Evolutionary conservation across 2,329 filamentous ascomycete species (phyloP).

Genomic region (Penicillium sp.): DNA sequence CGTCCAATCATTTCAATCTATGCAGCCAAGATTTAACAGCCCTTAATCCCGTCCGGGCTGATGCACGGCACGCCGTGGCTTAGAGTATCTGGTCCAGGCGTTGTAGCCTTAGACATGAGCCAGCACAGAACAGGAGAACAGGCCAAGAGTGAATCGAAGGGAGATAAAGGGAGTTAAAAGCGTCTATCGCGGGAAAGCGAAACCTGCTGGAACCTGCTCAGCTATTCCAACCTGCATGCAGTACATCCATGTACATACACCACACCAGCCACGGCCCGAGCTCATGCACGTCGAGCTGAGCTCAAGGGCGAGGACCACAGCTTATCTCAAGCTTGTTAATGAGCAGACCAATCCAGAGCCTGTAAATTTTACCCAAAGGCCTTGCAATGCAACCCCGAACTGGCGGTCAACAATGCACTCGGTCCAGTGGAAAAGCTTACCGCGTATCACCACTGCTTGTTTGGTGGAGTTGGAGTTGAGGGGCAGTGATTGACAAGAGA

Average conservation of each 20-base stretch:
- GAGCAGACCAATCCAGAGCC: neutral
- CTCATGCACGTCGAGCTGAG: constrained; percentile 11
- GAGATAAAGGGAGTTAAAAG: neutral
- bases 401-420: constrained; percentile 13
- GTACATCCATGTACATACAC: neutral
- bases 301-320: constrained; percentile 5
- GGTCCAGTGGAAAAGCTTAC: constrained; percentile 3
- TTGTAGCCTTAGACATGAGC: neutral
- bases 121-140: neutral
- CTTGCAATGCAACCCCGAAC: constrained; percentile 4
- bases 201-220: neutral
- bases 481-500: neutral
- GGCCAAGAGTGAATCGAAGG: neutral
- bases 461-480: constrained; percentile 3
- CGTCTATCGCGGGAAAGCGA: neutral
- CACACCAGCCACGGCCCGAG: neutral
- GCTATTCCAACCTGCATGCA: neutral
- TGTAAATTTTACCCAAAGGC: neutral
- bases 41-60: neutral
- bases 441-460: constrained; percentile 3
- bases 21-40: neutral
- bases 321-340: constrained; percentile 7
- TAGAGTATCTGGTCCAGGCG: neutral
- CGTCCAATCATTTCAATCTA: neutral
- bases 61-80: neutral